These are phyloP conservation scores for Umbelopsis ramanniana DNA, from an alignment of 192 early-diverging fungal genomes.

Conservation along the genomic window DNA sequence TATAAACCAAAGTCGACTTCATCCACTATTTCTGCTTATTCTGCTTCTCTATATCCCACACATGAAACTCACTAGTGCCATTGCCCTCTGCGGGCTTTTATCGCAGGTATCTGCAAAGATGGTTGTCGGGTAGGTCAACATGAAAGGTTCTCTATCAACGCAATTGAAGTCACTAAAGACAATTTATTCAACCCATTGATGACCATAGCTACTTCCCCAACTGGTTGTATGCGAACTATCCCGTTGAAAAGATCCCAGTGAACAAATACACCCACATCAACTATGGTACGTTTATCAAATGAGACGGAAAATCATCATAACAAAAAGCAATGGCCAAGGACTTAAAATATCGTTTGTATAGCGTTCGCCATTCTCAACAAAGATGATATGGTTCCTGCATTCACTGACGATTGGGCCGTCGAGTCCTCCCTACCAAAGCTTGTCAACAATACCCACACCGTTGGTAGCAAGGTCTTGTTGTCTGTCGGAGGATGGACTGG, in stretches of 20 bases:
- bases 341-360: slow-evolving; percentile 12
- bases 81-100: neutral
- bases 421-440: slow-evolving; percentile 43
- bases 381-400: slow-evolving; percentile 45
- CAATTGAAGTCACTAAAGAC: neutral
- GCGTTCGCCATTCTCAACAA: slow-evolving; percentile 56
- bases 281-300: slow-evolving; percentile 34
- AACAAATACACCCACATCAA: slow-evolving; percentile 46
- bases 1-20: neutral
- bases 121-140: neutral
- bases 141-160: neutral
- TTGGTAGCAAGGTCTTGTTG: slow-evolving; percentile 58
- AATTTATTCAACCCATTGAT: neutral
- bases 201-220: slow-evolving; percentile 43
- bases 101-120: slow-evolving; percentile 17
- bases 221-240: slow-evolving; percentile 46
- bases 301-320: too few relatives aligned
- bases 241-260: slow-evolving; percentile 28
- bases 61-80: slow-evolving; percentile 5
- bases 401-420: slow-evolving; percentile 33
- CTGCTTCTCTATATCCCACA: neutral
- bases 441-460: slow-evolving; percentile 47
- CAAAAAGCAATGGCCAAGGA: neutral
- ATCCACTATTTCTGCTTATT: neutral
- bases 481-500: slow-evolving; percentile 81